Percentiles rank a stretch among this genome's conserved stretches.
Conservation (phyloP, 805 yeast genomes). For the Cyberlindnera xylosilytica region DNA sequence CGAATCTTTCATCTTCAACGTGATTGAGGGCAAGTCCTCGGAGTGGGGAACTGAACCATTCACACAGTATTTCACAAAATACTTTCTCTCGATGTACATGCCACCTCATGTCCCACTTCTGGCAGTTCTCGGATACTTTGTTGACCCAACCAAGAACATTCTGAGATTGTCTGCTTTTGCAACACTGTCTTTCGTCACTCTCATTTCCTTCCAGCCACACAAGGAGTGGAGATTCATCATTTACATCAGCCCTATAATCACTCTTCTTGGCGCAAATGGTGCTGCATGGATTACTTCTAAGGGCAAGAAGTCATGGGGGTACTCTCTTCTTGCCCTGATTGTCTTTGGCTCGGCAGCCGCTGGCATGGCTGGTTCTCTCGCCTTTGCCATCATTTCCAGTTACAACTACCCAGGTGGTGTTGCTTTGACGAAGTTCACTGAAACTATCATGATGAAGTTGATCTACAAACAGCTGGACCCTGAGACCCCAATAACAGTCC, state of each 20-base stretch:
- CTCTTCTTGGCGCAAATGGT: conserved; percentile 62
- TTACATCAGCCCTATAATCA: conserved; percentile 69
- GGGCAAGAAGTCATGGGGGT: conserved; percentile 15
- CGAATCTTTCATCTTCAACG: conserved; percentile 69
- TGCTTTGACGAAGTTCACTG: conserved; percentile 58
- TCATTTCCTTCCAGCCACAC: conserved; percentile 81
- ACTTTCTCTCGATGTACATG: conserved; percentile 37
- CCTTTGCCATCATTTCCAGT: conserved; percentile 61
- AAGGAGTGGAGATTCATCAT: conserved; percentile 92
- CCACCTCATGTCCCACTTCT: conserved; percentile 44
- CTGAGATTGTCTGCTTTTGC: conserved; percentile 49
- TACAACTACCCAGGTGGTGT: conserved; percentile 88
- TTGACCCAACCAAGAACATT: conserved; percentile 31
- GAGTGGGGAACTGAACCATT: conserved; percentile 88
- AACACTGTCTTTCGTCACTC: conserved; percentile 49
- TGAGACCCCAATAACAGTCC: conserved; percentile 41
- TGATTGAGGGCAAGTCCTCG: conserved; percentile 66
- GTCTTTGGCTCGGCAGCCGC: conserved; percentile 30
- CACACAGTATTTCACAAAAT: conserved; percentile 57
- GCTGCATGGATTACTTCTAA: conserved; percentile 35
- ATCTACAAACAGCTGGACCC: conserved; percentile 10
- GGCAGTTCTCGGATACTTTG: conserved; percentile 35
- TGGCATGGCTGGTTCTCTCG: conserved; percentile 40
- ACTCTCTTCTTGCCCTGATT: conserved; percentile 12
- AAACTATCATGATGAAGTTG: conserved; percentile 29